Evolutionary conservation across 495 filamentous ascomycete species (phyloP).

Genomic region (Penicillium ochrochloron): DNA sequence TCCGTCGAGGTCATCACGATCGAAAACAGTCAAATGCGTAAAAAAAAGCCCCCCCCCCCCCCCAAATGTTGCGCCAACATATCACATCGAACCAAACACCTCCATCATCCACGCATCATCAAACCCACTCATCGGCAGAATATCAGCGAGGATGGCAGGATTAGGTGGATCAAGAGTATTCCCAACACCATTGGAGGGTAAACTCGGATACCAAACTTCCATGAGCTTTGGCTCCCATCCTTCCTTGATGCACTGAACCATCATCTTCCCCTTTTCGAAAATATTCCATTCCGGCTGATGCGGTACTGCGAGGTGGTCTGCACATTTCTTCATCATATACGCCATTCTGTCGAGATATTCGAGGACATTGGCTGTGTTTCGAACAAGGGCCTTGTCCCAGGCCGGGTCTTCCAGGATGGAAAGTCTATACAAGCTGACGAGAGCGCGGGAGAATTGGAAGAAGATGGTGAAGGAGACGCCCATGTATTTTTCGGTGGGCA

Average conservation of each 20-base stretch:
- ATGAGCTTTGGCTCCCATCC: slow-evolving; percentile 35
- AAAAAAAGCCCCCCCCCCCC: too few species aligned
- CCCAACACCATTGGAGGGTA: slow-evolving; percentile 15
- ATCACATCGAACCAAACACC: slow-evolving; percentile 29
- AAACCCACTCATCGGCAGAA: slow-evolving; percentile 22
- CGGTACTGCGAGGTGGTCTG: slow-evolving; percentile 3
- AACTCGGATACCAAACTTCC: slow-evolving; percentile 28
- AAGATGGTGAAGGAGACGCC: slow-evolving; percentile 43
- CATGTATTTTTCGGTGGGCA: slow-evolving; percentile 37
- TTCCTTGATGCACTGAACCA: slow-evolving; percentile 26
- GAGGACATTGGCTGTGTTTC: slow-evolving; percentile 36
- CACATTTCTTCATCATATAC: slow-evolving; percentile 21
- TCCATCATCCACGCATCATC: slow-evolving; percentile 37
- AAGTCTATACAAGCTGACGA: slow-evolving; percentile 49
- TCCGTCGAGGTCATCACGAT: slow-evolving; percentile 6
- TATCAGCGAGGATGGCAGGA: slow-evolving; percentile 13
- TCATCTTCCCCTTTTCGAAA: slow-evolving; percentile 30
- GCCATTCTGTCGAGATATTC: slow-evolving; percentile 28
- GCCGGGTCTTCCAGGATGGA: slow-evolving; percentile 41
- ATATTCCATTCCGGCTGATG: slow-evolving; percentile 21
- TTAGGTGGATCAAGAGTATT: slow-evolving; percentile 13
- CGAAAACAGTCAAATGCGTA: not conserved
- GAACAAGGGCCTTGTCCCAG: slow-evolving; percentile 41
- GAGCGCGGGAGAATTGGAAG: slow-evolving; percentile 46
- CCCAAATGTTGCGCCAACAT: not conserved